Evolutionary conservation across 768 basidiomycete genomes (phyloP).

Genomic region (Candolleomyces efflorescens): DNA sequence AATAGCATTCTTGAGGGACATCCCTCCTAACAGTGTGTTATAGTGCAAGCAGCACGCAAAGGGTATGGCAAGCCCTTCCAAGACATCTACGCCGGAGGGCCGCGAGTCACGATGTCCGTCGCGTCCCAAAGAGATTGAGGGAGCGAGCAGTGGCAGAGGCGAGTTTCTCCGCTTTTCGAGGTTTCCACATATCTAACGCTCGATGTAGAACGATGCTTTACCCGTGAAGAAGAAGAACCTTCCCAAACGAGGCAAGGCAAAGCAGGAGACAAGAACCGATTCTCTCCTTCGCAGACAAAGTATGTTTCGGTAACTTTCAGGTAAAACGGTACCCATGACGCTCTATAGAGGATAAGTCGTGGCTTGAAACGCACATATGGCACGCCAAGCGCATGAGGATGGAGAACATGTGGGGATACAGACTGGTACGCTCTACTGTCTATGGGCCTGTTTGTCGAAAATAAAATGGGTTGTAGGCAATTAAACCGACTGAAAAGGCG

Average conservation of each 20-base stretch:
- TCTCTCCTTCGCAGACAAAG: slow-evolving; percentile 70
- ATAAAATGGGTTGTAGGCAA: slow-evolving; percentile 48
- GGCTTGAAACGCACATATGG: slow-evolving; percentile 97
- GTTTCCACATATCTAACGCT: background rate
- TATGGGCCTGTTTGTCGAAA: background rate
- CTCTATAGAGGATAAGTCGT: slow-evolving; percentile 69
- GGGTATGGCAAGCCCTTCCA: slow-evolving; percentile 92
- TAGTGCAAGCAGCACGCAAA: slow-evolving; percentile 68
- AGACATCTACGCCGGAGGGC: slow-evolving; percentile 88
- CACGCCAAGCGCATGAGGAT: slow-evolving; percentile 97
- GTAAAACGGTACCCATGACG: background rate
- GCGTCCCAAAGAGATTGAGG: slow-evolving; percentile 82
- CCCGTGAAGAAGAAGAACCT: slow-evolving; percentile 39
- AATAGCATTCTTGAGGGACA: background rate
- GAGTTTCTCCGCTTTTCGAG: slow-evolving; percentile 10
- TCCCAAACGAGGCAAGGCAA: slow-evolving; percentile 64
- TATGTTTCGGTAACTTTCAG: slow-evolving; percentile 26
- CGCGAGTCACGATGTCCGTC: slow-evolving; percentile 90
- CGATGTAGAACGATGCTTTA: slow-evolving; percentile 44
- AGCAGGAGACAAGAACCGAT: slow-evolving; percentile 53
- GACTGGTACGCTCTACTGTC: slow-evolving; percentile 47
- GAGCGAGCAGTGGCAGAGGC: slow-evolving; percentile 84
- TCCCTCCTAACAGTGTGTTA: background rate
- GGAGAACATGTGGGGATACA: slow-evolving; percentile 89
- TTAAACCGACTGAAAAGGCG: slow-evolving; percentile 83